Evolutionary conservation across 805 yeast genomes (phyloP).

Genomic region (Komagataella mondaviorum): DNA sequence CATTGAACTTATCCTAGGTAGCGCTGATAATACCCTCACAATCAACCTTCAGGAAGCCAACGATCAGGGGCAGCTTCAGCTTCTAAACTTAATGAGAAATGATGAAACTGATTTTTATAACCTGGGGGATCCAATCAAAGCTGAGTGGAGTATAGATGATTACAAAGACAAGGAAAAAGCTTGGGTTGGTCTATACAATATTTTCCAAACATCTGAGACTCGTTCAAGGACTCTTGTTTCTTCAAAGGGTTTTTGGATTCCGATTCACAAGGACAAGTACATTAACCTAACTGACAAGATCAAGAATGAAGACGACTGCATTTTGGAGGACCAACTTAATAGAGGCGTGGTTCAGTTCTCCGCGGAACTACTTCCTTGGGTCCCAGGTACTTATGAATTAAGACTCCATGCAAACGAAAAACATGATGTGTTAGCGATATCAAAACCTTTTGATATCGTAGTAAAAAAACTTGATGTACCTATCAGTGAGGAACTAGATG

Average conservation of each 20-base stretch:
- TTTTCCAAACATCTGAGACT: slow-evolving; percentile 43
- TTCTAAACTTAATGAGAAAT: background rate
- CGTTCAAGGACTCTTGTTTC: slow-evolving; percentile 43
- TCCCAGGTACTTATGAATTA: slow-evolving; percentile 60
- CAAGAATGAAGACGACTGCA: background rate
- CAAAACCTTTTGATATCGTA: slow-evolving; percentile 53
- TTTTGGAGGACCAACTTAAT: slow-evolving; percentile 5
- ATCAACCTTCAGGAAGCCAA: background rate
- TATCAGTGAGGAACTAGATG: slow-evolving; percentile 1
- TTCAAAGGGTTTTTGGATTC: slow-evolving; percentile 56
- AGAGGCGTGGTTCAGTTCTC: slow-evolving; percentile 37
- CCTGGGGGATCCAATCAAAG: slow-evolving; percentile 40
- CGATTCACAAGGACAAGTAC: slow-evolving; percentile 11
- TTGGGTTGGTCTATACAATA: slow-evolving; percentile 69
- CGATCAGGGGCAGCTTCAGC: background rate
- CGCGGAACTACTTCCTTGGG: slow-evolving; percentile 39
- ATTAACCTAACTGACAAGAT: background rate
- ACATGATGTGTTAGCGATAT: slow-evolving; percentile 56
- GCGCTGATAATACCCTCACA: background rate
- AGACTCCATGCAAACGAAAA: slow-evolving; percentile 55
- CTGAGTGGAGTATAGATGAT: slow-evolving; percentile 41
- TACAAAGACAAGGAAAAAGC: slow-evolving; percentile 28
- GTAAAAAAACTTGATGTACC: slow-evolving; percentile 20
- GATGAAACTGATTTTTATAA: slow-evolving; percentile 13
- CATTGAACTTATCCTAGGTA: background rate